Evolutionary conservation across 495 filamentous ascomycete species (phyloP), one percentile per base, ranked within the genome.

Genomic region (Penicillium salamii): DNA sequence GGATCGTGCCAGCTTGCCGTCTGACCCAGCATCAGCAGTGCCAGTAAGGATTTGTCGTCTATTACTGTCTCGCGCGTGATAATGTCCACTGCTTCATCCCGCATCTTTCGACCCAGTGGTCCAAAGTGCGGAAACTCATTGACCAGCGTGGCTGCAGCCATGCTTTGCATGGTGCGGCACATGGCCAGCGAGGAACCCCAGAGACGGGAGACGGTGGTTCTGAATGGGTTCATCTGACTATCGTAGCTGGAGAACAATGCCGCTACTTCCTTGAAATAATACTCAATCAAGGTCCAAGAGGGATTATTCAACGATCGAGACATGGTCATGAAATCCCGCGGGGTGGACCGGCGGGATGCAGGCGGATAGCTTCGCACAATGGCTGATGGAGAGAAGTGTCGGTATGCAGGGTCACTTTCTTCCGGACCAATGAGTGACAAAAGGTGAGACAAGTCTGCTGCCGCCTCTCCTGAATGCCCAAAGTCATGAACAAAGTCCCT

Each of bases 241-340:
- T 82, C 79, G 54, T 80, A 82, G 44, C 74, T 80, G 9, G 79
- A 82, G 54, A 80, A 82, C 15, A 82, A 50, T 3, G 73, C 73
- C 9, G 75, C 77, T 7, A 82, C 78, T 43, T 82, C 77, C 52
- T 77, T 78, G 65, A 82, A 82, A 45, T 82, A 82, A 54, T 82
- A 81, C 40, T 82, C 78, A 5, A 82, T 76, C 5, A 82, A 64
- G 9, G 78, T 78, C 58, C 75, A 78, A 34, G 71, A 77, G 21
- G 76, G 68, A 40, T 76, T 75, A 29, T 77, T 72, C 46, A 74
- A 33, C 1, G 67, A 53, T 18, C 63, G 67, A 3, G 69, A 60
- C 15, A 74, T 72, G 1, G 70, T 66, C 31, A 59, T 60, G 20
- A 67, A 51, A 41, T 67, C 58, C 9, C 60, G 69, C 7, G 54